phyloP scores from a whole-genome alignment of 306 rosid genomes.

The Vicia villosa region DNA sequence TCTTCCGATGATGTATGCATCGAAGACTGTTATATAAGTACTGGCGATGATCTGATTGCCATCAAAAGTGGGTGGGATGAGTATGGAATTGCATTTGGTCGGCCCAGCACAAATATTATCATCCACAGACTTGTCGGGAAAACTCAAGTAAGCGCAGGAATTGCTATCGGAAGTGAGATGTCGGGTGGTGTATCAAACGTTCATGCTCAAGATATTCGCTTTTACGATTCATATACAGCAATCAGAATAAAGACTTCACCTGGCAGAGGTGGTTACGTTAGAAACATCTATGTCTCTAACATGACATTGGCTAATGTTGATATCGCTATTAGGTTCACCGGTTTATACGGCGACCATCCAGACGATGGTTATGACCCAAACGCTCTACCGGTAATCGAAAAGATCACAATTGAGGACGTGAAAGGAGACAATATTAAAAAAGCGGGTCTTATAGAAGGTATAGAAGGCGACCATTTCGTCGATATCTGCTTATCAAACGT shows the following conservation, averaged over 20 bases:
- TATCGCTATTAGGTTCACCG: slow-evolving; percentile 65
- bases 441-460: slow-evolving; percentile 74
- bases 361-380: slow-evolving; percentile 57
- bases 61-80: slow-evolving; percentile 92
- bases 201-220: slow-evolving; percentile 58
- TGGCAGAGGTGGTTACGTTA: slow-evolving; percentile 84
- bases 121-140: slow-evolving; percentile 57
- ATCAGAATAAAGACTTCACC: slow-evolving; percentile 77
- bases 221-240: slow-evolving; percentile 51
- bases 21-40: slow-evolving; percentile 81
- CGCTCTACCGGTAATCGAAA: slow-evolving; percentile 62
- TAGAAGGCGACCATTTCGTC: slow-evolving; percentile 60
- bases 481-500: slow-evolving; percentile 68
- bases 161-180: slow-evolving; percentile 88
- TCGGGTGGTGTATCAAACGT: slow-evolving; percentile 80
- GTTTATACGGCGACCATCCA: slow-evolving; percentile 76
- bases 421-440: slow-evolving; percentile 51
- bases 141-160: slow-evolving; percentile 63
- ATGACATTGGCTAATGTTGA: slow-evolving; percentile 58
- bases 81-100: slow-evolving; percentile 68
- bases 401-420: slow-evolving; percentile 61
- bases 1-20: slow-evolving; percentile 74
- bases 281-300: slow-evolving; percentile 62
- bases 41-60: slow-evolving; percentile 80
- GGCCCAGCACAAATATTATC: slow-evolving; percentile 63